phyloP scores from a whole-genome alignment of 2,329 filamentous ascomycete genomes.

The Scedosporium boydii region DNA sequence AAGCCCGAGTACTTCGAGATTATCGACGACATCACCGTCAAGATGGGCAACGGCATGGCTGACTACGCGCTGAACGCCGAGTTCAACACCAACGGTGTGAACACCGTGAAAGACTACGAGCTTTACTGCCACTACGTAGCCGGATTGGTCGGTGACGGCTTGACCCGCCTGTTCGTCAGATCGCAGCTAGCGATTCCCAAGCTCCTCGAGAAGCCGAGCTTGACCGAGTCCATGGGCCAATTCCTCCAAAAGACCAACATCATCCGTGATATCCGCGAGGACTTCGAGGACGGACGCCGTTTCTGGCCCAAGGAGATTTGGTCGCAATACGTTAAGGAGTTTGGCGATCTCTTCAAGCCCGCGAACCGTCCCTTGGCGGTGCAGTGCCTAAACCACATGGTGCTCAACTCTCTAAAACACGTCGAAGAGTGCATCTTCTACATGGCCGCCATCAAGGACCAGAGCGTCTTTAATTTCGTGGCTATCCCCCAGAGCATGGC shows the following conservation, averaged over 20 bases:
- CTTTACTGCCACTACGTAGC: constrained; percentile 97
- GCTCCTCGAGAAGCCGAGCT: constrained; percentile 64
- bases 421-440: constrained; percentile 95
- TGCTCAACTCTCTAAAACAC: constrained; percentile 78
- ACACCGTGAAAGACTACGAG: constrained; percentile 84
- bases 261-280: constrained; percentile 89
- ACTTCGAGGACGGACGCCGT: constrained; percentile 74
- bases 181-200: constrained; percentile 78
- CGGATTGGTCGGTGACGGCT: constrained; percentile 91
- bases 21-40: constrained; percentile 83
- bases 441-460: constrained; percentile 86
- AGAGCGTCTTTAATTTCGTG: constrained; percentile 98
- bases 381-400: constrained; percentile 86
- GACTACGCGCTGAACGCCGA: constrained; percentile 85
- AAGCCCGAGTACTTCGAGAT: constrained; percentile 77
- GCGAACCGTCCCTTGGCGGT: constrained; percentile 69
- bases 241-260: constrained; percentile 99
- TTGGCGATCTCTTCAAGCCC: constrained; percentile 81
- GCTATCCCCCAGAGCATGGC: constrained; percentile 97
- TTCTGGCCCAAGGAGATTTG: constrained; percentile 97
- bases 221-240: constrained; percentile 93
- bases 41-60: constrained; percentile 98
- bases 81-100: constrained; percentile 68
- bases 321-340: constrained; percentile 87
- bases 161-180: constrained; percentile 84